Percentiles rank a stretch among this genome's conserved stretches.
Evolutionary conservation across 1,284 basidiomycete species (phyloP).

Genomic region (Cerrena zonata): DNA sequence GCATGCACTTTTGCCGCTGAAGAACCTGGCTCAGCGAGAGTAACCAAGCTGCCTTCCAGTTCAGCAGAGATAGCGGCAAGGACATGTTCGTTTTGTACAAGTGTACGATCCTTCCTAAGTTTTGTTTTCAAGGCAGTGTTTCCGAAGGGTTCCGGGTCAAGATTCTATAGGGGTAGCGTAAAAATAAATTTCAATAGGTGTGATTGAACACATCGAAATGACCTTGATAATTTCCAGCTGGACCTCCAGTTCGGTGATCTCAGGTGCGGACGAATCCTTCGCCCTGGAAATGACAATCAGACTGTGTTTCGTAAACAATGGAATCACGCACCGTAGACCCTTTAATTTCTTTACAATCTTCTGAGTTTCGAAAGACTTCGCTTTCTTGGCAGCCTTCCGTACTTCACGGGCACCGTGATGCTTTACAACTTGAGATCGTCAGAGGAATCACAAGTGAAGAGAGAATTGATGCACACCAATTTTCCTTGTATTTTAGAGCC

Average conservation of each 20-base stretch:
- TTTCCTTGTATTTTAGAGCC: constrained; percentile 31
- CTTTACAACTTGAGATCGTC: constrained; percentile 26
- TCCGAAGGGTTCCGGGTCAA: constrained; percentile 57
- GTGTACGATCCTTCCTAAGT: constrained; percentile 64
- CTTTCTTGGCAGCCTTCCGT: constrained; percentile 72
- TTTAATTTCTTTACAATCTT: constrained; percentile 82
- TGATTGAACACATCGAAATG: background rate
- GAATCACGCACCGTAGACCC: constrained; percentile 46
- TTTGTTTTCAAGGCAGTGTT: constrained; percentile 63
- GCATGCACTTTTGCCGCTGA: constrained; percentile 60
- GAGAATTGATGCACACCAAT: constrained; percentile 30
- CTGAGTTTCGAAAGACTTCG: constrained; percentile 77
- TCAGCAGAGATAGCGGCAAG: constrained; percentile 40
- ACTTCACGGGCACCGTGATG: constrained; percentile 67
- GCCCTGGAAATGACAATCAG: constrained; percentile 28
- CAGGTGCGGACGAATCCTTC: constrained; percentile 34
- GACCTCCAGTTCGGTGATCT: constrained; percentile 51
- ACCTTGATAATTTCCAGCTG: constrained; percentile 72
- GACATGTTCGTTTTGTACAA: constrained; percentile 44
- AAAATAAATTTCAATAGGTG: background rate
- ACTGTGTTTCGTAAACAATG: background rate
- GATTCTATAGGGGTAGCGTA: constrained; percentile 35
- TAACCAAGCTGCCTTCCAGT: constrained; percentile 30
- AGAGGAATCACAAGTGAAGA: constrained; percentile 16
- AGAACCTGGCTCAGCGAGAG: constrained; percentile 35